Evolutionary conservation across 2,329 filamentous ascomycete genomes (phyloP), one percentile per base, ranked within the genome.

Genomic region (Ophiostoma australiae): DNA sequence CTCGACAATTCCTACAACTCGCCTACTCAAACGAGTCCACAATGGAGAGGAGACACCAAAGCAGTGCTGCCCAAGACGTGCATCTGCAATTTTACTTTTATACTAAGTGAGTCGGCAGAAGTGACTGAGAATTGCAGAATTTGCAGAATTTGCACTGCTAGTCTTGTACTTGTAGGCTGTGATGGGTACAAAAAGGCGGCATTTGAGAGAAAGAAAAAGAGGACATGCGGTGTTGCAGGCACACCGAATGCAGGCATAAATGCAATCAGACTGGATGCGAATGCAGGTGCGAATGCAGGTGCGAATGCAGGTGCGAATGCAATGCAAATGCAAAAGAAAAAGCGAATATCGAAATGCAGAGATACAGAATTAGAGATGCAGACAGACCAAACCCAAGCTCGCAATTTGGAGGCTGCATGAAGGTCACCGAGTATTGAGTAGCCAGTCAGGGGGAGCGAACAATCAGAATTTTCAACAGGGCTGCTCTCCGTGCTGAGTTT

Each of bases 21-120:
- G 52, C 52, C 52, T 58, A 58, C 23, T 27, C 52, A 58, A 65
- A 65, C 61, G 23, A 35, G 33, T 37, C 61, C 20, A 65, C 31
- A 33, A 37, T 35, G 31, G 31, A 65, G 17, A 35, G 31, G 31
- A 65, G 17, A 35, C 33, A 65, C 31, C 31, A 35, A 35, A n/a
- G 61, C 61, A 8, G 31, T 35, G 61, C 17, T 65, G 33, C 33
- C 61, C 52, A 58, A 58, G 52, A 6, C 52, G 23, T 58, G 52
- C 23, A 65, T 37, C 20, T 48, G 15, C 15, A 20, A n/a, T 48
- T 17, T 48, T 6, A 17, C 17, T 17, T 48, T 8, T 41, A 31
- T 31, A 31, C 27, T n/a, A n/a, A 31, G 27, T 31, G 3, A 1
- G 27, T 31, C 27, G 27, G 27, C 27, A 31, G 27, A 31, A 31